Evolutionary conservation across 306 rosid genomes (phyloP).

Genomic region (Canavalia gladiata): DNA sequence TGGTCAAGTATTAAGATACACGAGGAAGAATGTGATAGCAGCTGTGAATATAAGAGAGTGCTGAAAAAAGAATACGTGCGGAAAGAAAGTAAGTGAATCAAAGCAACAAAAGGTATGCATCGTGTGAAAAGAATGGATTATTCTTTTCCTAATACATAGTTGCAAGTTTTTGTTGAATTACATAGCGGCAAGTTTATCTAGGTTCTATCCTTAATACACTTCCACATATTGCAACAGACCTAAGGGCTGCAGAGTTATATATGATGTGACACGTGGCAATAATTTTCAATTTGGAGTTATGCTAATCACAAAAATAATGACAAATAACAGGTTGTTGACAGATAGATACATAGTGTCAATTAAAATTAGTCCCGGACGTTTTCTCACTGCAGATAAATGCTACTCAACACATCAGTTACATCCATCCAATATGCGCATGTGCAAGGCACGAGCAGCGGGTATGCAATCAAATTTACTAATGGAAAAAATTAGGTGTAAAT

Average conservation of each 20-base stretch:
- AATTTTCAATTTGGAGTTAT: background rate
- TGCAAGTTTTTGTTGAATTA: slow-evolving; percentile 58
- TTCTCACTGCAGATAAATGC: too few species aligned
- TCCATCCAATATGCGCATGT: too few species aligned
- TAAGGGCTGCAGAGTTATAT: background rate
- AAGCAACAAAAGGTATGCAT: slow-evolving; percentile 53
- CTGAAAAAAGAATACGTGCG: slow-evolving; percentile 66
- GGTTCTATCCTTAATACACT: slow-evolving; percentile 54
- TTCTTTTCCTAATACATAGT: slow-evolving; percentile 70
- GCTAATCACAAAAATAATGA: background rate
- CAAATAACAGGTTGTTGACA: too few species aligned
- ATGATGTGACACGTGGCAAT: background rate
- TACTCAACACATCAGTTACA: too few species aligned
- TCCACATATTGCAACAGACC: background rate
- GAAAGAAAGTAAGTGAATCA: slow-evolving; percentile 51
- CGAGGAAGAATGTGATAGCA: slow-evolving; percentile 30
- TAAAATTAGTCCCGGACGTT: too few species aligned
- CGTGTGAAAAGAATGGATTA: slow-evolving; percentile 38
- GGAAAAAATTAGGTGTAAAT: too few species aligned
- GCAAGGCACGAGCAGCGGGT: too few species aligned
- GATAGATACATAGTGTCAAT: too few species aligned
- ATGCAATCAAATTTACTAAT: too few species aligned
- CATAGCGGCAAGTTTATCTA: background rate
- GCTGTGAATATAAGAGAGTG: slow-evolving; percentile 49
- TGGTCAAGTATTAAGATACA: background rate